A percentile compares a stretch with the other conserved stretches of the same genome.
phyloP scores from a whole-genome alignment of 169 alveolate genomes.

The Plasmodium ovale region DNA sequence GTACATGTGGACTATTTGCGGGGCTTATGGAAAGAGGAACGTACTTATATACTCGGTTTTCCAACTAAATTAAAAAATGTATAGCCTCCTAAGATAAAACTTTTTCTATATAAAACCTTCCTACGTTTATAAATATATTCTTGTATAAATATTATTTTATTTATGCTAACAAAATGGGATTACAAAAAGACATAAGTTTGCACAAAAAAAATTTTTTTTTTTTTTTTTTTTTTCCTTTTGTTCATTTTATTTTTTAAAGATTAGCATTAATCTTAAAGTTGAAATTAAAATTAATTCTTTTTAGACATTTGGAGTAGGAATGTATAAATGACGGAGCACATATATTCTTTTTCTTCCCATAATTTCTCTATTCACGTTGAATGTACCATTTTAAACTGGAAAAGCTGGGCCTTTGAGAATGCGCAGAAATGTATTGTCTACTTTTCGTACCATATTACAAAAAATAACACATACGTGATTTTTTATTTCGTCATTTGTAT shows the following conservation, averaged over 20 bases:
- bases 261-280: not conserved
- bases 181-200: not conserved
- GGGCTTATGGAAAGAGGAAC: not conserved
- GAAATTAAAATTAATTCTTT: no score
- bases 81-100: not conserved
- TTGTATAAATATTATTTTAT: not conserved
- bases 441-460: not conserved
- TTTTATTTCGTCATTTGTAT: not conserved
- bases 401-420: not conserved
- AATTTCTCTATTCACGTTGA: not conserved
- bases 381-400: not conserved
- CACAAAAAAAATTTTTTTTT: not conserved
- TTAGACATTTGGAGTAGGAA: no score
- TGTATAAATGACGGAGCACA: no score
- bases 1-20: slow-evolving; percentile 2
- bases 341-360: not conserved
- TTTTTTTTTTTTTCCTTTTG: not conserved
- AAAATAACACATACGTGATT: not conserved
- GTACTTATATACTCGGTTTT: not conserved
- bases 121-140: not conserved
- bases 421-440: not conserved
- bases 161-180: not conserved
- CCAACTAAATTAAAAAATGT: not conserved
- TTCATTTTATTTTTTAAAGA: not conserved
- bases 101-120: not conserved